phyloP scores from a whole-genome alignment of 352 stramenopile species.

The Aphanomyces euteiches region DNA sequence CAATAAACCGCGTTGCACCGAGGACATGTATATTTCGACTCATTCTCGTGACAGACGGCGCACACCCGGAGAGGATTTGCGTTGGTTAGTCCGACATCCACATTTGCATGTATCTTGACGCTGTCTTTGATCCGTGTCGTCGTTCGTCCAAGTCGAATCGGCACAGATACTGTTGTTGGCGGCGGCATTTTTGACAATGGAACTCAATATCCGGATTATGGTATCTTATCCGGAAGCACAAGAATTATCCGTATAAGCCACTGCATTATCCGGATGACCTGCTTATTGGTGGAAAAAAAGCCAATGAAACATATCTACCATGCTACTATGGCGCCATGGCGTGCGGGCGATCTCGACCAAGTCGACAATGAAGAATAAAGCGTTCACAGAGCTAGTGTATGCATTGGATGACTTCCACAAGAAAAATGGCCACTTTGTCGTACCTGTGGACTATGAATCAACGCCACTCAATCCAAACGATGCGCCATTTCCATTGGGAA shows the following conservation, averaged over 20 bases:
- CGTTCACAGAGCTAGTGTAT: slow-evolving; percentile 36
- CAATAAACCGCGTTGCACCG: slow-evolving; percentile 79
- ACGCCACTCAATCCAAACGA: not conserved
- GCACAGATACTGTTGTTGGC: slow-evolving; percentile 35
- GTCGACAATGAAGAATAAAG: slow-evolving; percentile 4
- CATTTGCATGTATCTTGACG: slow-evolving; percentile 13
- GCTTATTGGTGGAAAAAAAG: slow-evolving; percentile 19
- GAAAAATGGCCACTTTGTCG: slow-evolving; percentile 60
- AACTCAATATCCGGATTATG: not conserved
- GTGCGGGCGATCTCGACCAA: not conserved
- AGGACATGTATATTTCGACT: slow-evolving; percentile 77
- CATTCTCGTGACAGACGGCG: slow-evolving; percentile 52
- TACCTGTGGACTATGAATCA: slow-evolving; percentile 33
- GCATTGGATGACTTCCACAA: slow-evolving; percentile 54
- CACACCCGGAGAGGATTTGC: slow-evolving; percentile 44
- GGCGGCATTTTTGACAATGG: not conserved
- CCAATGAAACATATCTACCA: not conserved
- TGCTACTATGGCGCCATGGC: not conserved
- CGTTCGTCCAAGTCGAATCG: slow-evolving; percentile 56
- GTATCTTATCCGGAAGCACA: no score
- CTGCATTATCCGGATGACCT: not conserved
- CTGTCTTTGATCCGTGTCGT: slow-evolving; percentile 45
- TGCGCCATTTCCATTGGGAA: slow-evolving; percentile 42
- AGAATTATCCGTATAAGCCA: not conserved
- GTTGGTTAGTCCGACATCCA: slow-evolving; percentile 10